Base-by-base conservation (phyloP, 305 asterid species). In the Salvia sclarea region DNA sequence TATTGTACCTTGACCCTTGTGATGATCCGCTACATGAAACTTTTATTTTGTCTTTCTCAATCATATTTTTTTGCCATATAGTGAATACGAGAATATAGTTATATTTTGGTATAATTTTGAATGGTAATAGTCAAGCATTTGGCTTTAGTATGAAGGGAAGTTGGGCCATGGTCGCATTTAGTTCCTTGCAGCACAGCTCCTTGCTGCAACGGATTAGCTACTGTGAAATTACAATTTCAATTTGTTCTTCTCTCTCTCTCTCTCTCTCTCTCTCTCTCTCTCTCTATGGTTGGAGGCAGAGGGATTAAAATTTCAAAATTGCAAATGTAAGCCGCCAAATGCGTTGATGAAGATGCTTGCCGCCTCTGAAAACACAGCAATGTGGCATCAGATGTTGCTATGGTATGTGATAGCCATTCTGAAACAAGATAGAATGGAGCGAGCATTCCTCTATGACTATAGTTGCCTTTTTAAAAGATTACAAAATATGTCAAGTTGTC, bases 401-500 rank as follows among this genome's bases (percentile, higher is more conserved):
- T 48, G 35, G 2, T 20, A 28, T 30, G 17, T 11, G 55, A 38
- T 54, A 43, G 33, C 44, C 45, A 14, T 37, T 22, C 18, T 22
- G 31, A 17, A 43, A 40, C 35, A 28, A 56, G 47, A 56, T 43
- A 21, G 18, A 41, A 22, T 28, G 48, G 37, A 30, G n/a, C 20
- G 41, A 69, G 66, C 41, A 16, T 35, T 8, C 30, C 13, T 53
- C 21, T 8, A 38, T 48, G 41, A 20, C 43, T 35, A 30, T 24
- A 13, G 21, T 13, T 38, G 38, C n/a, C 45, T 13, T 44, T 10
- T 14, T n/a, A 5, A 14, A 14, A 14, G 21, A 6, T 44, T 44
- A 53, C 30, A 57, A 5, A 20, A 62, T n/a, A 75, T 2, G 63
- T 13, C 33, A 35, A 21, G 25, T 55, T 63, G 35, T 68, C 68